Conservation (phyloP, 805 yeast genomes). For the Candida verbasci region DNA sequence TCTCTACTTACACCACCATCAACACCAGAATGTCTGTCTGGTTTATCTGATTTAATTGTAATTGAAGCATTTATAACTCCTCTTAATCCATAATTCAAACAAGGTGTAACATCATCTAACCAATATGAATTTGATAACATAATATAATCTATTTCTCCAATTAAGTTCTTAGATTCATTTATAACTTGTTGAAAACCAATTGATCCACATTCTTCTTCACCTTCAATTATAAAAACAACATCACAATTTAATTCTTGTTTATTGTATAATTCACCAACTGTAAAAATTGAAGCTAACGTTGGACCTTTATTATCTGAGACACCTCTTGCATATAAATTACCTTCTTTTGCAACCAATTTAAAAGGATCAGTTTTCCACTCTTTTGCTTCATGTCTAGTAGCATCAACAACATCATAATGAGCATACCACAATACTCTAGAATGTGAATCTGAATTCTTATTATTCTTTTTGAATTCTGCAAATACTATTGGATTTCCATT, state of each 20-base stretch:
- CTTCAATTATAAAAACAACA: constrained; percentile 82
- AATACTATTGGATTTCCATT: constrained; percentile 84
- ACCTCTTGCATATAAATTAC: constrained; percentile 87
- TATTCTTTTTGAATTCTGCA: constrained; percentile 59
- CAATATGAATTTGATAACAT: constrained; percentile 88
- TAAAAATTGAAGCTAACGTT: constrained; percentile 75
- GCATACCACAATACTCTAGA: constrained; percentile 79
- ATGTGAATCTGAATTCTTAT: neutral
- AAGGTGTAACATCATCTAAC: constrained; percentile 86
- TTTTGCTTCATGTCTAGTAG: constrained; percentile 44
- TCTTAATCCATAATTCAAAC: constrained; percentile 89
- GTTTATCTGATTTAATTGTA: constrained; percentile 63
- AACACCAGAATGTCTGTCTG: constrained; percentile 94
- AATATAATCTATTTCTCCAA: constrained; percentile 78
- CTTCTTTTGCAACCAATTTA: constrained; percentile 68
- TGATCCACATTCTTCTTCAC: constrained; percentile 94
- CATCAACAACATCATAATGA: constrained; percentile 92
- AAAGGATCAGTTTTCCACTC: constrained; percentile 83
- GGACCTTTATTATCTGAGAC: constrained; percentile 97
- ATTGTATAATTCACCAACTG: constrained; percentile 69
- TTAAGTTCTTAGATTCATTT: constrained; percentile 40
- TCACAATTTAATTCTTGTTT: constrained; percentile 56
- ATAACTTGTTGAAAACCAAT: constrained; percentile 75
- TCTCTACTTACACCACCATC: constrained; percentile 90
- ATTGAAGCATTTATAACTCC: constrained; percentile 85